Evolutionary conservation across 129 eudicot species (phyloP).

Genomic region (Helianthus tuberosus): DNA sequence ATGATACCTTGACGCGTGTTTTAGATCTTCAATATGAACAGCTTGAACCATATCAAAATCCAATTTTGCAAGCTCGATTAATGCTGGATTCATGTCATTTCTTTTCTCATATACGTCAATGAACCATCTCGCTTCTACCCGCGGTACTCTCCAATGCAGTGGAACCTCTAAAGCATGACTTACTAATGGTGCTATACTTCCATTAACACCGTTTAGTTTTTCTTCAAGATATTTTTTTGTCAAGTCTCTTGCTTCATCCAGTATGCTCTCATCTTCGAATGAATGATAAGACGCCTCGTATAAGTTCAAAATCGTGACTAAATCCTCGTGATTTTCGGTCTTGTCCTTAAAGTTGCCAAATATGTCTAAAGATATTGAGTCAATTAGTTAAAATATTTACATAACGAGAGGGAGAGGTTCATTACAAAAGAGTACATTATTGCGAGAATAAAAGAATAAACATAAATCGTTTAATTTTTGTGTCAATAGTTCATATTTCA

Average conservation of each 20-base stretch:
- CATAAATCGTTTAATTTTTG: no score
- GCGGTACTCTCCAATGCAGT: conserved; percentile 33
- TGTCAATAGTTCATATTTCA: no score
- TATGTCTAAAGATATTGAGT: no score
- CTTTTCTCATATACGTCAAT: conserved; percentile 11
- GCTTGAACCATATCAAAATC: conserved; percentile 33
- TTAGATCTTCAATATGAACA: conserved; percentile 29
- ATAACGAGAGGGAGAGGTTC: not conserved
- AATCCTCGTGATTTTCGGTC: not conserved
- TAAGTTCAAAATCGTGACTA: conserved; percentile 13
- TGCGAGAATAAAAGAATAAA: no score
- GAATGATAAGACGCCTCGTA: conserved; percentile 34
- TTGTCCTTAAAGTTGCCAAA: not conserved
- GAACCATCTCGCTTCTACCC: conserved; percentile 33
- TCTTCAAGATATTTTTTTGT: conserved; percentile 13
- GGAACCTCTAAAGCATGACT: conserved; percentile 35
- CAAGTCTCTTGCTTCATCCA: conserved; percentile 27
- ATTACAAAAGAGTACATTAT: no score
- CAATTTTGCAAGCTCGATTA: conserved; percentile 29
- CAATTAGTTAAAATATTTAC: no score
- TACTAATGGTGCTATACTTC: conserved; percentile 8
- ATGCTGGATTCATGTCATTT: conserved; percentile 2
- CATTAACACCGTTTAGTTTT: not conserved
- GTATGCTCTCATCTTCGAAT: conserved; percentile 23
- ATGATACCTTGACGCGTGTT: conserved; percentile 34